Evolutionary conservation across 139 green algal genomes (phyloP), one percentile per base, ranked within the genome.

Genomic region (Volvox africanus): DNA sequence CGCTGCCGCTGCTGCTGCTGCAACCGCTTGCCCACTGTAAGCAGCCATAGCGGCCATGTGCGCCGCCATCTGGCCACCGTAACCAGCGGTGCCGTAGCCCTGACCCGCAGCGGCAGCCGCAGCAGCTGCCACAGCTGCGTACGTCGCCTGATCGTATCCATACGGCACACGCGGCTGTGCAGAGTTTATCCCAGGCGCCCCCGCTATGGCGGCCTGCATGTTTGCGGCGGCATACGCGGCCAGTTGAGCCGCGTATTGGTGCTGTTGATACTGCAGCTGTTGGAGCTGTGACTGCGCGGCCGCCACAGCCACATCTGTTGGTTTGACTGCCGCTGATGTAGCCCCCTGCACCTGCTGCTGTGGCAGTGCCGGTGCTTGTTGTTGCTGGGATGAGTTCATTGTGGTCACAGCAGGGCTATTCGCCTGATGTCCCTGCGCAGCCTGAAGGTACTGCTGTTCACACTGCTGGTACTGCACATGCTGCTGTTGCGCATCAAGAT

Each of bases 41-140:
- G 84, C 83, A 33, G 83, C 83, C 83, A 89, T 89, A 13, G 69
- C 69, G 21, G 83, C 84, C 81, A 86, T 73, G 24, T 71, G 80
- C 26, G 55, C 80, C 16, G 69, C 84, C 36, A 32, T 28, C 28
- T 36, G 50, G 17, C 17, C n/a, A 69, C 71, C 44, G 69, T 89
- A 82, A 12, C 67, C 83, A 24, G 83, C 67, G 12, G 73, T 32
- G 30, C 21, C 71, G 50, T 76, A 81, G 1, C 50, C 73, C 86
- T 90, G 86, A 0, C 71, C 86, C 0, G 71, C 84, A 16, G 85
- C 85, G 19, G 85, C 86, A 3, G 86, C 86, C 30, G 84, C 84
- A 11, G 84, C 84, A 2, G 83, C 83, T n/a, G 84, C 84, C 0
- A 73, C 84, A 5, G 84, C 84, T 0, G 86, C 86, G 73, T 84